These are phyloP conservation scores for Coelastrella sp. DNA, from an alignment of 139 green algal genomes.

Conservation along the genomic window DNA sequence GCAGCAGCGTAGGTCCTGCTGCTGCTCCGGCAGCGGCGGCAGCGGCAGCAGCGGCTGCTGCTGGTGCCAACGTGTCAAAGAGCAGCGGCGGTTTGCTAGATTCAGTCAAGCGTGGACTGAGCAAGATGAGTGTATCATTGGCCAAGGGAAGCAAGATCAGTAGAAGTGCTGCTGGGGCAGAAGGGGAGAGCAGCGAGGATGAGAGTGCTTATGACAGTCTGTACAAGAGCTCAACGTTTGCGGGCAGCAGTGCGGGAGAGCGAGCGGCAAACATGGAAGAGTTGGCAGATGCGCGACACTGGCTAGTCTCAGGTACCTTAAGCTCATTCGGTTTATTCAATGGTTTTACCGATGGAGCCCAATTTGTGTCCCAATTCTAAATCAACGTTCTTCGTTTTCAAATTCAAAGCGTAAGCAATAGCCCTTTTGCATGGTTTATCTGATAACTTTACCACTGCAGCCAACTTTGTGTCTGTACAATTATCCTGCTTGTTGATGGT, in stretches of 20 bases:
- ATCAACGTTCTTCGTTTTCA: no score
- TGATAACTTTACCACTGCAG: no score
- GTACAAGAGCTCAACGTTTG: neutral
- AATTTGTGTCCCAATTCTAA: no score
- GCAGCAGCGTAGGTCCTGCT: neutral
- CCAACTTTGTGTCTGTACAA: no score
- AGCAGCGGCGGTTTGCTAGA: neutral
- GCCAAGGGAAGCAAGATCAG: neutral
- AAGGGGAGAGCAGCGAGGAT: neutral
- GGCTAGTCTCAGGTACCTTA: constrained; percentile 36
- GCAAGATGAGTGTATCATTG: neutral
- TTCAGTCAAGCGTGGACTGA: neutral
- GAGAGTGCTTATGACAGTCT: neutral
- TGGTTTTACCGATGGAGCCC: no score
- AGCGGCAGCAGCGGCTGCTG: neutral
- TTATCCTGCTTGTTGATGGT: neutral
- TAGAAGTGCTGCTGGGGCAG: neutral
- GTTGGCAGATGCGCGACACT: constrained; percentile 20
- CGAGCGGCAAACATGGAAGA: neutral
- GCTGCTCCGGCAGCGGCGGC: neutral
- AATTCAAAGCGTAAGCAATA: no score
- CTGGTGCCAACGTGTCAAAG: neutral
- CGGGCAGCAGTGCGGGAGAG: neutral
- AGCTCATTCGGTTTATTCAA: neutral
- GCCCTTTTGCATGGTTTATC: no score